Conservation (phyloP, 768 basidiomycete species). For the Podaxis sp. region DNA sequence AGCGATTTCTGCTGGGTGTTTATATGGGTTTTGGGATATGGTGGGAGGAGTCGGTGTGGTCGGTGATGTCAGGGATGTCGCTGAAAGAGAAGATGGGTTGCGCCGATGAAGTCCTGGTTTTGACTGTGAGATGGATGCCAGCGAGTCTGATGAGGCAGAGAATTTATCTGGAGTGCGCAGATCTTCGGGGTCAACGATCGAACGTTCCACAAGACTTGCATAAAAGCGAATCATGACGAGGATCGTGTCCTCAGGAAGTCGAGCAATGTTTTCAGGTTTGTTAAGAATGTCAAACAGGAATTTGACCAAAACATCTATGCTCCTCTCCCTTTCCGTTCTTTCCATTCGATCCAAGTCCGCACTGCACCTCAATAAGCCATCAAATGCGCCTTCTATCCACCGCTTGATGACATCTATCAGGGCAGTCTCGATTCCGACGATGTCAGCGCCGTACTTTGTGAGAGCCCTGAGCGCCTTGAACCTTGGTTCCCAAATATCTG, state of each 20-base stretch:
- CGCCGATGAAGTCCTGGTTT: constrained; percentile 11
- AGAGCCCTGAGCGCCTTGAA: constrained; percentile 68
- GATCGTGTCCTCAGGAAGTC: constrained; percentile 60
- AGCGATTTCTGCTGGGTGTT: constrained; percentile 63
- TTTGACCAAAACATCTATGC: constrained; percentile 57
- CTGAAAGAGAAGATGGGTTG: constrained; percentile 10
- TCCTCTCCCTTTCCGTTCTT: constrained; percentile 60
- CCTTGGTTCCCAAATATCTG: constrained; percentile 71
- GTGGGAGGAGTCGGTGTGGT: constrained; percentile 25
- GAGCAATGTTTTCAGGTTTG: constrained; percentile 52
- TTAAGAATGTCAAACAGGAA: constrained; percentile 55
- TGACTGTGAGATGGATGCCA: constrained; percentile 13
- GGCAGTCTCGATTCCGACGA: constrained; percentile 61
- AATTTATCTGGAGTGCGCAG: constrained; percentile 24
- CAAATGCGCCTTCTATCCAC: constrained; percentile 71
- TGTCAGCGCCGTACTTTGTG: constrained; percentile 58
- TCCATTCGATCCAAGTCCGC: constrained; percentile 39
- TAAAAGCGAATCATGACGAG: constrained; percentile 61
- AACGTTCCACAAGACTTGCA: constrained; percentile 53
- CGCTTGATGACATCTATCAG: constrained; percentile 55
- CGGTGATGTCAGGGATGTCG: constrained; percentile 23
- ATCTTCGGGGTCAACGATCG: constrained; percentile 37
- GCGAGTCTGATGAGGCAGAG: constrained; percentile 31
- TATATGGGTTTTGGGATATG: constrained; percentile 22
- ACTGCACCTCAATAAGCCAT: constrained; percentile 39